Base-by-base conservation (phyloP, 768 basidiomycete species). In the Chalciporus sphaerocephalus region DNA sequence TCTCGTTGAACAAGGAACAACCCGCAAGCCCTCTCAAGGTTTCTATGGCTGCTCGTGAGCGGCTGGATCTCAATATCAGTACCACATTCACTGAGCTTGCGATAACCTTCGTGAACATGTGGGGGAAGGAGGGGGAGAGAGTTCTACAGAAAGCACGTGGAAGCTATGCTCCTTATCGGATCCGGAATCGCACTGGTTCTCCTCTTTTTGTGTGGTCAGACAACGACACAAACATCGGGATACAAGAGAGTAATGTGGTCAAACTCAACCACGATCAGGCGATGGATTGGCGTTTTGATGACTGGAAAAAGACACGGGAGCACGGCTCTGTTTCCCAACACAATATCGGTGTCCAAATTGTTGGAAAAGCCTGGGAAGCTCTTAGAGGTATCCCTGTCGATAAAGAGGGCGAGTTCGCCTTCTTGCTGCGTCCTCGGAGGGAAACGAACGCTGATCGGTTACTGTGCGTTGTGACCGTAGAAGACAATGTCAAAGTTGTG, bases 261-360 rank as follows among this genome's bases (percentile, higher is more conserved):
- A 79, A 82, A 55, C 69, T 99, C 28, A 69, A 79, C 16, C 78
- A 92, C 52, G 85, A 87, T 28, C 76, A 89, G 57, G 81, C 75
- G 7, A 71, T 90, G 4, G 94, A 97, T 46, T 98, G 96, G 96
- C 76, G 96, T 44, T 97, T 98, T 57, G 93, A 97, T 60, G 94
- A 98, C 58, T 92, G 92, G 87, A 86, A 85, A 62, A 86, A 85
- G 4, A 84, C 89, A 72, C 82, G 96, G 60, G 96, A 99, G 78
- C 70, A 73, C 49, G 61, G 69, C 12, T 65, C 70, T 2, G 67
- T 65, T 5, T 78, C 82, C 9, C 87, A 92, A 65, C 92, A 97
- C 59, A 85, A 77, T 50, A 82, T 99, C 16, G 85, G 87, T 5
- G 64, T 98, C n/a, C 85, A 85, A 50, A 79, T 98, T 54, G 71